Conservation (phyloP, 257 asterid species). For the Petrea volubilis region DNA sequence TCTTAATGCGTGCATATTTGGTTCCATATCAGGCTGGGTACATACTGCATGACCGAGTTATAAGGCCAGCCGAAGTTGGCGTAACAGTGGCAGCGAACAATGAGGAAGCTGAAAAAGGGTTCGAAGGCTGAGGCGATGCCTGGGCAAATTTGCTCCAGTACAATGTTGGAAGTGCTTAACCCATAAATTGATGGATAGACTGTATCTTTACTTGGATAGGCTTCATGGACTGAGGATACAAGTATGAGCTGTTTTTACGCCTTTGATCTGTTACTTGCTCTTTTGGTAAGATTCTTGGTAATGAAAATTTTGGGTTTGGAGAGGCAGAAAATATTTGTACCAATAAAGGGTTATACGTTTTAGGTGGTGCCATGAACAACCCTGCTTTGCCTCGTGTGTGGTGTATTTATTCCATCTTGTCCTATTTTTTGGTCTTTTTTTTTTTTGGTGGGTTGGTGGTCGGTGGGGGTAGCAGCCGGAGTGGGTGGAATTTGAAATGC, state of each 20-base stretch:
- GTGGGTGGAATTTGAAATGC: no score
- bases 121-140: constrained; percentile 25
- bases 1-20: neutral
- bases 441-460: no score
- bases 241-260: neutral
- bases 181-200: neutral
- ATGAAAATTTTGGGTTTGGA: neutral
- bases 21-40: constrained; percentile 58
- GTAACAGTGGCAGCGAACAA: constrained; percentile 53
- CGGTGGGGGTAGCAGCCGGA: no score
- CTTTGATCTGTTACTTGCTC: neutral
- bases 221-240: neutral
- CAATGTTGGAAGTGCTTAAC: neutral
- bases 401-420: no score
- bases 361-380: neutral
- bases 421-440: no score
- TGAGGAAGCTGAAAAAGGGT: constrained; percentile 31
- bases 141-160: neutral
- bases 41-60: constrained; percentile 66
- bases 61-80: constrained; percentile 95
- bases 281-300: neutral
- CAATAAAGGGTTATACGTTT: neutral
- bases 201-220: constrained; percentile 5
- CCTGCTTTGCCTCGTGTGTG: no score
- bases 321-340: neutral